Conservation (phyloP, 2,329 filamentous ascomycete genomes). For the Beauveria pseudobassiana region DNA sequence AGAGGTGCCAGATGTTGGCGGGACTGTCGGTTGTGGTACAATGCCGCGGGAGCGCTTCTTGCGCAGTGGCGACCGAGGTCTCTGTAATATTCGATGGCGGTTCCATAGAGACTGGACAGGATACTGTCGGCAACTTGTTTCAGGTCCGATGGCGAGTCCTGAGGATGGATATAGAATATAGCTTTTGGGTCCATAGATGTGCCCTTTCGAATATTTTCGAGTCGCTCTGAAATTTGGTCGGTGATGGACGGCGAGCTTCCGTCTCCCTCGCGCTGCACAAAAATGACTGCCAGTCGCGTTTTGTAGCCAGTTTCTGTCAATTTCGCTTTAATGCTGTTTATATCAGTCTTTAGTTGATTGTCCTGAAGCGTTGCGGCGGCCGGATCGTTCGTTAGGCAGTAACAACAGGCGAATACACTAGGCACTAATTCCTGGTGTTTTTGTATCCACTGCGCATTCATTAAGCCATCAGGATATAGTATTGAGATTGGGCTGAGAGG, state of each 20-base stretch:
- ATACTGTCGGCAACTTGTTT: conserved; percentile 67
- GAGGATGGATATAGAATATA: conserved; percentile 76
- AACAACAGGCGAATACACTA: conserved; percentile 74
- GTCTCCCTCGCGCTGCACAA: conserved; percentile 25
- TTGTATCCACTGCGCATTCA: conserved; percentile 72
- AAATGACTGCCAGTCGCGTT: conserved; percentile 65
- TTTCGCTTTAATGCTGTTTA: conserved; percentile 66
- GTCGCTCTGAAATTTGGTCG: conserved; percentile 59
- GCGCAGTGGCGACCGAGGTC: conserved; percentile 85
- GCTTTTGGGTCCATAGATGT: conserved; percentile 77
- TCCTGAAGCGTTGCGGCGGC: conserved; percentile 73
- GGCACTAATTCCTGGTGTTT: conserved; percentile 86
- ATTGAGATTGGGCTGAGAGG: conserved; percentile 72
- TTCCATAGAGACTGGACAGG: conserved; percentile 63
- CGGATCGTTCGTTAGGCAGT: conserved; percentile 64
- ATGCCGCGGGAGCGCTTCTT: conserved; percentile 78
- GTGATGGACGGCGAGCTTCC: conserved; percentile 38
- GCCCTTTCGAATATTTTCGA: conserved; percentile 70
- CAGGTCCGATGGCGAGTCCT: conserved; percentile 63
- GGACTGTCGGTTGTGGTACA: conserved; percentile 72
- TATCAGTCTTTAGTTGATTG: conserved; percentile 80
- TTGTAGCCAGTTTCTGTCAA: conserved; percentile 67
- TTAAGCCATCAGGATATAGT: conserved; percentile 82
- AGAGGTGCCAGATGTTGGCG: conserved; percentile 76
- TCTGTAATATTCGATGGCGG: conserved; percentile 82